phyloP scores from a whole-genome alignment of 306 rosid genomes.

The Clitoria ternatea region DNA sequence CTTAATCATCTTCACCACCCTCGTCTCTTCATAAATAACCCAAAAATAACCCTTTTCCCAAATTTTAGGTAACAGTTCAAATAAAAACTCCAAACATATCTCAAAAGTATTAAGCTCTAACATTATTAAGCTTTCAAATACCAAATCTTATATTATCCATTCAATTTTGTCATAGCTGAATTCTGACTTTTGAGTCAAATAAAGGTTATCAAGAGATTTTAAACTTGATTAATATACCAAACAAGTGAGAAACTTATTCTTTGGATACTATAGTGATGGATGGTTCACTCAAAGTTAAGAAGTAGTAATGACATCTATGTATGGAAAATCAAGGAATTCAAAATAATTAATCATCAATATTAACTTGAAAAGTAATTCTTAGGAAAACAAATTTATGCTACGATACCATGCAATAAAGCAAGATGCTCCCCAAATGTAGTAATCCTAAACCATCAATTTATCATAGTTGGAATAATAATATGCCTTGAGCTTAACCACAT shows the following conservation, averaged over 20 bases:
- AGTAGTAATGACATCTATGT: not conserved
- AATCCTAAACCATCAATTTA: slow-evolving; percentile 45
- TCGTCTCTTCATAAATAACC: too few species aligned
- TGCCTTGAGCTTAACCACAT: slow-evolving; percentile 77
- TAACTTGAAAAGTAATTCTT: not conserved
- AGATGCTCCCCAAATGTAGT: slow-evolving; percentile 65
- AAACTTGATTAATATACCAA: not conserved
- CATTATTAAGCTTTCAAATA: too few species aligned
- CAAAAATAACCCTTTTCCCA: too few species aligned
- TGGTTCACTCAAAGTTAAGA: not conserved
- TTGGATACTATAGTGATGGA: not conserved
- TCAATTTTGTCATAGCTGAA: not conserved
- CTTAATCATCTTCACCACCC: too few species aligned
- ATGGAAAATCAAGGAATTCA: not conserved
- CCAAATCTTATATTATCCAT: not conserved
- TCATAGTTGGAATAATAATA: slow-evolving; percentile 36
- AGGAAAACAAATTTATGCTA: not conserved
- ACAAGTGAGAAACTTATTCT: not conserved
- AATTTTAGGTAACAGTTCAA: too few species aligned
- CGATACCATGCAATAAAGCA: slow-evolving; percentile 74
- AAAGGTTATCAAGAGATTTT: not conserved
- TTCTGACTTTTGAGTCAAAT: not conserved
- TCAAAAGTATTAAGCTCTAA: too few species aligned
- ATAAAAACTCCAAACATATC: too few species aligned
- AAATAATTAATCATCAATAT: not conserved